These are phyloP conservation scores for Eleusine indica DNA, from an alignment of 176 grass and related monocot species.

Conservation along the genomic window DNA sequence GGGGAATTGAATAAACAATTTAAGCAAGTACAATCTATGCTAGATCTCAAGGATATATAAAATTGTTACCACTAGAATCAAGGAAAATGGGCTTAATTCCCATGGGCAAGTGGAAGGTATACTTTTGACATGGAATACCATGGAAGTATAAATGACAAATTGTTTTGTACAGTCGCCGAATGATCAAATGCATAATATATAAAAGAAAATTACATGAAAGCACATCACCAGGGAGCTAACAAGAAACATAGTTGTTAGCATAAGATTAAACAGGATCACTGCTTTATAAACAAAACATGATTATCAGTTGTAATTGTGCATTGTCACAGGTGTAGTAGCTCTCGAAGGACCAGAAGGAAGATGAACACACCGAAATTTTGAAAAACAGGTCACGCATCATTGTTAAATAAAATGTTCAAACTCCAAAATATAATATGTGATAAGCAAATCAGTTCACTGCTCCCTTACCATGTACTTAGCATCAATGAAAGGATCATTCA, in stretches of 20 bases:
- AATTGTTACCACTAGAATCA: not conserved
- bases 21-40: not conserved
- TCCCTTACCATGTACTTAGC: constrained; percentile 94
- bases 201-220: not conserved
- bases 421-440: constrained; percentile 1
- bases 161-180: not conserved
- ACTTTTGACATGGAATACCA: not conserved
- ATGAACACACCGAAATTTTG: not conserved
- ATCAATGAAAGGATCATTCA: constrained; percentile 98
- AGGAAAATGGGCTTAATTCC: not conserved
- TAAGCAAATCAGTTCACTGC: constrained; percentile 5
- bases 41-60: constrained; percentile 2
- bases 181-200: not conserved
- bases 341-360: not conserved
- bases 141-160: not conserved
- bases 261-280: constrained; percentile 8
- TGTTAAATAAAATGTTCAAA: not conserved
- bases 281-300: not conserved
- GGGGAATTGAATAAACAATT: not conserved
- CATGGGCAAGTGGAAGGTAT: not conserved
- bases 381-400: not conserved
- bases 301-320: not conserved
- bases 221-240: constrained; percentile 9
- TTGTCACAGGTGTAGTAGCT: constrained; percentile 6
- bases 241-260: constrained; percentile 12